A percentile compares a stretch with the other conserved stretches of the same genome.
Evolutionary conservation across 163 green algal genomes (phyloP).

Genomic region (Chlamydomonas reinhardtii): DNA sequence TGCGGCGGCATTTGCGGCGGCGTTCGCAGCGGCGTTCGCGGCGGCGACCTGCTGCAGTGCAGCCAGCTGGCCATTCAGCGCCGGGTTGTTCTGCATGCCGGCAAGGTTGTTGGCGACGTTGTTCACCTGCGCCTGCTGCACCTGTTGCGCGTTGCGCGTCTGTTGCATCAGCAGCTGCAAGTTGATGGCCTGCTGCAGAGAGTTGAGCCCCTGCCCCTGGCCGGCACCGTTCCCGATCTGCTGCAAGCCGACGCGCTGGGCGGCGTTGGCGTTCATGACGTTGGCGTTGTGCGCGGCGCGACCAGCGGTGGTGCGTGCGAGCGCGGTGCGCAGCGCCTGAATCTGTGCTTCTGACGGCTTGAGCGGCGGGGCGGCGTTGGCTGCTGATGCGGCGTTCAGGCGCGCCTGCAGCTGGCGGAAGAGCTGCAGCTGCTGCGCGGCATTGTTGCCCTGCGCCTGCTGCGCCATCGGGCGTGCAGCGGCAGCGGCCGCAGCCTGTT

Average conservation of each 20-base stretch:
- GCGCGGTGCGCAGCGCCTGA: conserved; percentile 29
- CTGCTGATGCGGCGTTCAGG: conserved; percentile 8
- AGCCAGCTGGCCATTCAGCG: conserved; percentile 22
- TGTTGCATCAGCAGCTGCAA: conserved; percentile 44
- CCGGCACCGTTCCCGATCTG: background rate
- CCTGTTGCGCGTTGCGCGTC: conserved; percentile 22
- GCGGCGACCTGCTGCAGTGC: conserved; percentile 40
- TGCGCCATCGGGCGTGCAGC: background rate
- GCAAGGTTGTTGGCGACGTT: conserved; percentile 39
- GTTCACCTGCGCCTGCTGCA: conserved; percentile 42
- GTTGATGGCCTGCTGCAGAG: conserved; percentile 48
- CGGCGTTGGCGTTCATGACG: background rate
- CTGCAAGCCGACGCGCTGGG: background rate
- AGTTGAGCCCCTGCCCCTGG: conserved; percentile 9
- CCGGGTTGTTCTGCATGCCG: conserved; percentile 33
- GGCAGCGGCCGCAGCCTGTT: conserved; percentile 16
- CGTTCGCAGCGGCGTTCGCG: conserved; percentile 7
- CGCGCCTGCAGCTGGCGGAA: conserved; percentile 46
- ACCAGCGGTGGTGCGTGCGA: conserved; percentile 27
- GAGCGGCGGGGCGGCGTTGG: background rate
- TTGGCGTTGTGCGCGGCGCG: conserved; percentile 34
- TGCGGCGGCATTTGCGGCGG: too few relatives aligned
- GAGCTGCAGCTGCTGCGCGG: conserved; percentile 43
- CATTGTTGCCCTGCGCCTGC: background rate
- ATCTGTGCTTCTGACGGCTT: conserved; percentile 48